These are phyloP conservation scores for Effrenium voratum DNA, from an alignment of 73 alveolate species.

Conservation along the genomic window DNA sequence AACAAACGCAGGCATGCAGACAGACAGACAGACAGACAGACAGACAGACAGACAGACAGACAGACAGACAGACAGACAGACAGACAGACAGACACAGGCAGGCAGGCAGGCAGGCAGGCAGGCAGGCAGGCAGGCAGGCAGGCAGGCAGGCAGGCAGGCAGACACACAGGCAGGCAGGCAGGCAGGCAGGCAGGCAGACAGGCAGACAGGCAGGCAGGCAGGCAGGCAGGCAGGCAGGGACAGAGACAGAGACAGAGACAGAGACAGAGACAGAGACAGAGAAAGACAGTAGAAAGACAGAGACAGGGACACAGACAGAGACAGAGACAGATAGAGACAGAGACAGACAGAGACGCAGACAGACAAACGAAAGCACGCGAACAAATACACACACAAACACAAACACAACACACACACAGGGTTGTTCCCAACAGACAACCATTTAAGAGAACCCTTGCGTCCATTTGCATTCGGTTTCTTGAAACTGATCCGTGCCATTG, in stretches of 20 bases:
- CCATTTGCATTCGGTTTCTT: too few species aligned
- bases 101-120: not conserved
- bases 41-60: not conserved
- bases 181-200: not conserved
- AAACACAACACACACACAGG: too few species aligned
- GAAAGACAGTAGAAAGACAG: too few species aligned
- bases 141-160: not conserved
- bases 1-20: not conserved
- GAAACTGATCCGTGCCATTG: too few species aligned
- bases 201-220: not conserved
- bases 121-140: constrained; percentile 3
- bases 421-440: too few species aligned
- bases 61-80: not conserved
- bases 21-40: not conserved
- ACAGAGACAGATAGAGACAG: too few species aligned
- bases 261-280: too few species aligned
- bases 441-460: too few species aligned
- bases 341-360: too few species aligned
- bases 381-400: too few species aligned
- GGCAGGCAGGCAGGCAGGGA: not conserved
- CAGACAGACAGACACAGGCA: not conserved
- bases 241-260: not conserved
- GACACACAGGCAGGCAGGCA: not conserved
- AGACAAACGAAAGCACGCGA: too few species aligned
- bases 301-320: too few species aligned